These are phyloP conservation scores for Juncus effusus DNA, from an alignment of 176 grass and related monocot genomes.

Conservation along the genomic window DNA sequence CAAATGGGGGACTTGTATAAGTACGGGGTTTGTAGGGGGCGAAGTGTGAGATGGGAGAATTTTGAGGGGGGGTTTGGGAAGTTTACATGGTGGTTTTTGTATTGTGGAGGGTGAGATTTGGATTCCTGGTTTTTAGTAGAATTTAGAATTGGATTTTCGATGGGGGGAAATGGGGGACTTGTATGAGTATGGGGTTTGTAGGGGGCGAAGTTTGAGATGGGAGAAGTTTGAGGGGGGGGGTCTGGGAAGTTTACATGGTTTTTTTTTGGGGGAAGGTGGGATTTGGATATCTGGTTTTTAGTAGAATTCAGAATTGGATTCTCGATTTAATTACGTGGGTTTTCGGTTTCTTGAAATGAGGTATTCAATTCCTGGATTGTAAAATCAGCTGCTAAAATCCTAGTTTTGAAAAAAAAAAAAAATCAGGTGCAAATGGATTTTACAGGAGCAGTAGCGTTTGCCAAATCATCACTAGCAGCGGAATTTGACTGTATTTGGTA, in stretches of 20 bases:
- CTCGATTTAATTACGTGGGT: too few relatives aligned
- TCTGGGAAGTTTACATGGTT: neutral
- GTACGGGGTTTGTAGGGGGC: constrained; percentile 3
- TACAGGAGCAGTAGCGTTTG: too few relatives aligned
- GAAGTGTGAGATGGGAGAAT: constrained; percentile 11
- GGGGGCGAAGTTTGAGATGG: constrained; percentile 10
- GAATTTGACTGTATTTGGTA: too few relatives aligned
- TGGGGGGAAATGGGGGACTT: neutral
- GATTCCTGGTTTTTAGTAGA: neutral
- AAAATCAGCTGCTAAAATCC: too few relatives aligned
- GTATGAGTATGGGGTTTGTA: constrained; percentile 19
- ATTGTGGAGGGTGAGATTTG: neutral
- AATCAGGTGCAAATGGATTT: too few relatives aligned
- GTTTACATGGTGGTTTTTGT: neutral
- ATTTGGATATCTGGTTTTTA: too few relatives aligned
- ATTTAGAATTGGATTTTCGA: constrained; percentile 7
- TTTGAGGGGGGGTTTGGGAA: neutral
- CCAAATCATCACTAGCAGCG: too few relatives aligned
- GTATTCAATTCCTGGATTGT: too few relatives aligned
- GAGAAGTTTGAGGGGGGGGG: neutral
- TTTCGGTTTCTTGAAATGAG: too few relatives aligned
- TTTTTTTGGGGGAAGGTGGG: neutral
- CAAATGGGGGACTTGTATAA: constrained; percentile 16
- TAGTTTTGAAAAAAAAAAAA: too few relatives aligned
- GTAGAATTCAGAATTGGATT: too few relatives aligned